phyloP scores from a whole-genome alignment of 306 rosid genomes.

The Canavalia ensiformis region DNA sequence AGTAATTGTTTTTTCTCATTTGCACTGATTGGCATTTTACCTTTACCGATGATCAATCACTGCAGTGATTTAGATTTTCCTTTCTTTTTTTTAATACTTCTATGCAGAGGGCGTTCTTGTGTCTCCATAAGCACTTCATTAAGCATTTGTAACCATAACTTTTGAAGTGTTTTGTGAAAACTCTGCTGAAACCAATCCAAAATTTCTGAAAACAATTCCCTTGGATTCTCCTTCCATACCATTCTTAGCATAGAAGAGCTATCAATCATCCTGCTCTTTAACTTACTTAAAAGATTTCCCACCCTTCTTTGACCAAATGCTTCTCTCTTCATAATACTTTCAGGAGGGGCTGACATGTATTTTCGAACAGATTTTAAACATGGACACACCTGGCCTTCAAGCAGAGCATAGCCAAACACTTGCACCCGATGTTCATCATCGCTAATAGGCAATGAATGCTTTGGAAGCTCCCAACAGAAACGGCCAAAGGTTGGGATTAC shows the following conservation, averaged over 20 bases:
- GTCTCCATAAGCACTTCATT: constrained; percentile 63
- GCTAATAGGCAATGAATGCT: constrained; percentile 59
- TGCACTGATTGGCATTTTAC: background rate
- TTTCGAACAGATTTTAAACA: constrained; percentile 68
- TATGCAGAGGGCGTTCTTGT: constrained; percentile 46
- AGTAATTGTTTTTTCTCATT: background rate
- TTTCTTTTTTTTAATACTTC: constrained; percentile 48
- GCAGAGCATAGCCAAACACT: constrained; percentile 83
- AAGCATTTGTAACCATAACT: constrained; percentile 78
- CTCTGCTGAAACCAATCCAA: constrained; percentile 83
- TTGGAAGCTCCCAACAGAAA: constrained; percentile 86
- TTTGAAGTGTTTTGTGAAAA: constrained; percentile 60
- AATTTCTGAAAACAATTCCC: constrained; percentile 70
- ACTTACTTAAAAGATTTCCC: constrained; percentile 71
- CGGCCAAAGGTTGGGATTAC: constrained; percentile 77
- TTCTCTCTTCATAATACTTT: constrained; percentile 76
- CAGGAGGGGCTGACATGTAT: constrained; percentile 79
- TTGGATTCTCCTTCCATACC: constrained; percentile 81
- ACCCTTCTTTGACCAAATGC: constrained; percentile 82
- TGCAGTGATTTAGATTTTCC: constrained; percentile 41
- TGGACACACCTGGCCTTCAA: constrained; percentile 86
- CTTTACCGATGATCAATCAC: constrained; percentile 34
- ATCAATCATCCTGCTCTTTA: constrained; percentile 59
- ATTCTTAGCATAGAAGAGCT: constrained; percentile 64
- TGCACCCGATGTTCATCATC: constrained; percentile 51